phyloP scores from a whole-genome alignment of 73 alveolate species.

The Tetrahymena malaccensis region DNA sequence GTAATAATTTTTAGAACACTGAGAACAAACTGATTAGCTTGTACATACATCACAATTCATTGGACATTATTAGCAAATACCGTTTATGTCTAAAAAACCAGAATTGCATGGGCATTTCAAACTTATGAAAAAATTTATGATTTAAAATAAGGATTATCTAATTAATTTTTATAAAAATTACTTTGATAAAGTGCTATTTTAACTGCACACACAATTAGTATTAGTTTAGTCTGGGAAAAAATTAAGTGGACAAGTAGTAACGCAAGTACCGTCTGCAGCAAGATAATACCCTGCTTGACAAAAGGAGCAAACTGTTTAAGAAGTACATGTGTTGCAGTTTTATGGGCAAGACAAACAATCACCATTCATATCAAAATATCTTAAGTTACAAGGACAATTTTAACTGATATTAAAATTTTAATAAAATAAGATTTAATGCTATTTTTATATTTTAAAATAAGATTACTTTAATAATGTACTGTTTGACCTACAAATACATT shows the following conservation, averaged over 20 bases:
- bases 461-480: not conserved
- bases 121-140: too few relatives aligned
- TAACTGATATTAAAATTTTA: too few relatives aligned
- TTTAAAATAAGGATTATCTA: too few relatives aligned
- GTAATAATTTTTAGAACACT: not conserved
- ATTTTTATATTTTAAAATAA: too few relatives aligned
- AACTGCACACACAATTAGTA: not conserved
- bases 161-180: too few relatives aligned
- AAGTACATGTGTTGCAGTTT: not conserved
- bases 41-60: not conserved
- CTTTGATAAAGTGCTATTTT: not conserved
- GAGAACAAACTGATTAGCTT: not conserved
- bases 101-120: not conserved
- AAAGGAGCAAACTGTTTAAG: not conserved
- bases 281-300: not conserved
- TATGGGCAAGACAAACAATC: not conserved
- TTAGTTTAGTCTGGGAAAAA: not conserved
- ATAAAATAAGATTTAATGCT: too few relatives aligned
- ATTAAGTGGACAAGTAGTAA: not conserved
- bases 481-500: not conserved
- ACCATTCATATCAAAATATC: not conserved
- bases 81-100: not conserved
- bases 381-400: not conserved
- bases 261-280: not conserved
- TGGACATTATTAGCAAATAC: not conserved